Evolutionary conservation across 148 eudicot species (phyloP), one percentile per base, ranked within the genome.

Genomic region (Suaeda aralocaspica): DNA sequence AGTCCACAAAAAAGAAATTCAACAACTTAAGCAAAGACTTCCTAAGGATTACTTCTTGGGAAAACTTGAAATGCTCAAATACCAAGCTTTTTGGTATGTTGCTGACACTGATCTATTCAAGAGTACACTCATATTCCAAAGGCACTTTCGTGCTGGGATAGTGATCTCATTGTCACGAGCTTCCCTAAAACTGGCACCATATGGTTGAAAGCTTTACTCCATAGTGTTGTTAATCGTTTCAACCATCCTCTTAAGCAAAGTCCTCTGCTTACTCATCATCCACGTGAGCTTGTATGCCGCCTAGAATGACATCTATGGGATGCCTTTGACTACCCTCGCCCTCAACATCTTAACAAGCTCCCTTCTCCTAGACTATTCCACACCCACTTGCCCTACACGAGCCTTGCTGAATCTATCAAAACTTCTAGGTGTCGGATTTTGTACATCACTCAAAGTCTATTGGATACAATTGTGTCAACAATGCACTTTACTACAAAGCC

Each of bases 391-490:
- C 22, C 44, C 10, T 60, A 33, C 64, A 34, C 25, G 10, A 8
- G 21, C 41, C 64, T 60, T 9, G 44, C 64, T 1, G 44, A 60
- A 33, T 33, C 42, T 60, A 16, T 60, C 21, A 60, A 60, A 25
- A 19, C 4, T 18, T 60, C 64, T 0, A 12, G 44, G 11, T 60
- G 45, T 34, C 25, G 42, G 15, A 2, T 60, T 60, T 33, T 60
- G 64, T 60, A 60, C 44, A 60, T 60, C 6, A 9, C 42, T 9
- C 64, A 44, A 4, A 60, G 34, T 33, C 64, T 25, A 18, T 19
- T 60, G 24, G 64, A 33, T 14, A 60, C 64, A 1, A 22, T 60
- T 60, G 64, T 60, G 14, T 60, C 42, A 7, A 59, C n/a, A n/a
- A n/a, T 59, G 41, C 22, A 5, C 63, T 59, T 59, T 8, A n/a